phyloP scores from a whole-genome alignment of 352 stramenopile species.

The Phytopythium oedochilum region DNA sequence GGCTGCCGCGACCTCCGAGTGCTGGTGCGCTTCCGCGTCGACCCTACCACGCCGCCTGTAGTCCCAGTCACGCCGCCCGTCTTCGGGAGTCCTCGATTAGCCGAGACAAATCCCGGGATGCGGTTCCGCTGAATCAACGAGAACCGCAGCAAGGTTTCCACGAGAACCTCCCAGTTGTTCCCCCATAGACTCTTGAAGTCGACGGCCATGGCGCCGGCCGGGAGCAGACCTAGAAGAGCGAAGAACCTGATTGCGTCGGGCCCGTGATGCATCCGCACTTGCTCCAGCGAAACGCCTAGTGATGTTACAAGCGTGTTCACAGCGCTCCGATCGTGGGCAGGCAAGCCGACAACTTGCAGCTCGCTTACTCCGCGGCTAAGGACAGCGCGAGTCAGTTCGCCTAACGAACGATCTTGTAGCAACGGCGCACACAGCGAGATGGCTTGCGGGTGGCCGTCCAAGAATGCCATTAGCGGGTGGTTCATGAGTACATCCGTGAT shows the following conservation, averaged over 20 bases:
- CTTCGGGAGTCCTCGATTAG: constrained; percentile 52
- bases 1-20: constrained; percentile 22
- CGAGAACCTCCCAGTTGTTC: constrained; percentile 50
- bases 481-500: constrained; percentile 56
- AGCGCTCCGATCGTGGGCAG: constrained; percentile 59
- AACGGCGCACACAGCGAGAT: constrained; percentile 75
- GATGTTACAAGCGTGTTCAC: constrained; percentile 78
- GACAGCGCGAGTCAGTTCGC: constrained; percentile 68
- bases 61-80: constrained; percentile 23
- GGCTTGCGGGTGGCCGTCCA: constrained; percentile 76
- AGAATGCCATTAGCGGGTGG: constrained; percentile 75
- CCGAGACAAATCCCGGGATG: constrained; percentile 57
- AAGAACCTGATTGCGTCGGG: constrained; percentile 76
- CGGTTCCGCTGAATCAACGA: constrained; percentile 74
- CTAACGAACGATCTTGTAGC: constrained; percentile 67
- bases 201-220: constrained; percentile 63
- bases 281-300: constrained; percentile 65
- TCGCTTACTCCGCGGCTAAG: constrained; percentile 65
- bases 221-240: constrained; percentile 59
- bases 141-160: constrained; percentile 67
- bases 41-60: not conserved
- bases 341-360: constrained; percentile 58
- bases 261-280: constrained; percentile 63
- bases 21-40: not conserved
- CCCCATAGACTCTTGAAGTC: constrained; percentile 80